These are phyloP conservation scores for Plenodomus tracheiphilus DNA, from an alignment of 2,329 filamentous ascomycete species.

Conservation along the genomic window DNA sequence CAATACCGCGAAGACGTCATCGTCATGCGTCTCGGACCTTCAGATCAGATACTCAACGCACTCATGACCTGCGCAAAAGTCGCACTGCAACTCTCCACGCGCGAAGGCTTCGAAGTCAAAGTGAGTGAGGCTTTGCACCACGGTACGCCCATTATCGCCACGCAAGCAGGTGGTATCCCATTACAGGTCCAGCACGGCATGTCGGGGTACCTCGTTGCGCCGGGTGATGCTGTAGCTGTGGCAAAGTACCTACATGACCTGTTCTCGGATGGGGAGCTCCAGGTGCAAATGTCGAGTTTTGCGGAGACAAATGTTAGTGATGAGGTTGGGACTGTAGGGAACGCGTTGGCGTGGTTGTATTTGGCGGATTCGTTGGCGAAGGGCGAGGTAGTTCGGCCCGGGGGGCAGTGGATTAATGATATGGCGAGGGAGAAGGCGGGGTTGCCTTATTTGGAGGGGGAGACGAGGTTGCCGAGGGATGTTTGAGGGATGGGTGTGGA, in stretches of 20 bases:
- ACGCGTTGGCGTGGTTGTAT: constrained; percentile 76
- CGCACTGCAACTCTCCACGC: constrained; percentile 76
- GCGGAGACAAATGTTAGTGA: constrained; percentile 72
- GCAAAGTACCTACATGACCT: constrained; percentile 68
- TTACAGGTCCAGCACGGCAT: constrained; percentile 73
- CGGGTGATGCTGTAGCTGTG: constrained; percentile 70
- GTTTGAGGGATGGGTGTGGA: background rate
- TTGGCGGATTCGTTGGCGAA: constrained; percentile 69
- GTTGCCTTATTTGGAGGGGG: constrained; percentile 59
- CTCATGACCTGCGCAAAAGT: constrained; percentile 73
- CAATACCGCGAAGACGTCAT: constrained; percentile 62
- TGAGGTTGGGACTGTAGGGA: constrained; percentile 80
- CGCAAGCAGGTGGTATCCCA: constrained; percentile 76
- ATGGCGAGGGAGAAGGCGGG: constrained; percentile 69
- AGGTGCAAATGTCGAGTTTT: constrained; percentile 67
- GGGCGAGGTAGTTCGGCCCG: constrained; percentile 60
- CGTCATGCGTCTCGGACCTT: constrained; percentile 75
- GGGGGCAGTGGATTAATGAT: constrained; percentile 73
- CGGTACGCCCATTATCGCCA: constrained; percentile 76
- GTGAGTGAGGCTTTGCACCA: constrained; percentile 83
- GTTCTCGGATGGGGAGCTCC: constrained; percentile 67
- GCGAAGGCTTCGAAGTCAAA: constrained; percentile 86
- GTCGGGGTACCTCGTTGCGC: constrained; percentile 73
- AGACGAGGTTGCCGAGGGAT: constrained; percentile 62
- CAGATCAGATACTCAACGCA: constrained; percentile 78